Evolutionary conservation across 2,329 filamentous ascomycete species (phyloP).

Genomic region (Fusarium drepaniforme): DNA sequence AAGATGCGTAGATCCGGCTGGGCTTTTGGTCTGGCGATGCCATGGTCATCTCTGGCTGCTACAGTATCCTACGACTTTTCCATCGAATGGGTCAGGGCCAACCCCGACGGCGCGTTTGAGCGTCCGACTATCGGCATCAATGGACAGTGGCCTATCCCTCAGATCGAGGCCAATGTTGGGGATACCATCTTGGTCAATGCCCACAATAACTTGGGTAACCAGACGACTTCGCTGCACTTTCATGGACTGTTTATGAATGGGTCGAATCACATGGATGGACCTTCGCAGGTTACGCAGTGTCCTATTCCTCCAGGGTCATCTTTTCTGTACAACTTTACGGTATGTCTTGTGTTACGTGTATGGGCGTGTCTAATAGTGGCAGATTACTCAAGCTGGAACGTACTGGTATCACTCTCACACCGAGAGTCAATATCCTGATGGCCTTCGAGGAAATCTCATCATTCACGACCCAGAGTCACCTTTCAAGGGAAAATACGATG

Average conservation of each 20-base stretch:
- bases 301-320: slow-evolving; percentile 71
- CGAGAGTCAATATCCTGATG: slow-evolving; percentile 77
- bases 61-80: slow-evolving; percentile 74
- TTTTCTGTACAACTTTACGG: slow-evolving; percentile 78
- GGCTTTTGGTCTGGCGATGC: slow-evolving; percentile 8
- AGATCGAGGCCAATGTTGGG: slow-evolving; percentile 71
- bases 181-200: slow-evolving; percentile 71
- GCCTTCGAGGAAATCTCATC: slow-evolving; percentile 73
- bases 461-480: slow-evolving; percentile 72
- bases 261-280: slow-evolving; percentile 78
- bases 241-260: slow-evolving; percentile 80
- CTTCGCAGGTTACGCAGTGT: slow-evolving; percentile 75
- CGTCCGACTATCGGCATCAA: slow-evolving; percentile 84
- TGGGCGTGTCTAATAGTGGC: background rate
- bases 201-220: slow-evolving; percentile 71
- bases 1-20: slow-evolving; percentile 21
- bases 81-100: slow-evolving; percentile 77
- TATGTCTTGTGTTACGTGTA: slow-evolving; percentile 45
- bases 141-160: slow-evolving; percentile 78
- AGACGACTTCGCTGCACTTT: slow-evolving; percentile 74
- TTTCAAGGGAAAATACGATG: slow-evolving; percentile 68
- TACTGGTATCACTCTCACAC: slow-evolving; percentile 85
- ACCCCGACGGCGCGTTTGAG: slow-evolving; percentile 75
- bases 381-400: slow-evolving; percentile 75
- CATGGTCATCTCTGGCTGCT: slow-evolving; percentile 45